These are phyloP conservation scores for Talaromyces funiculosus DNA, from an alignment of 2,329 filamentous ascomycete genomes.

Conservation along the genomic window DNA sequence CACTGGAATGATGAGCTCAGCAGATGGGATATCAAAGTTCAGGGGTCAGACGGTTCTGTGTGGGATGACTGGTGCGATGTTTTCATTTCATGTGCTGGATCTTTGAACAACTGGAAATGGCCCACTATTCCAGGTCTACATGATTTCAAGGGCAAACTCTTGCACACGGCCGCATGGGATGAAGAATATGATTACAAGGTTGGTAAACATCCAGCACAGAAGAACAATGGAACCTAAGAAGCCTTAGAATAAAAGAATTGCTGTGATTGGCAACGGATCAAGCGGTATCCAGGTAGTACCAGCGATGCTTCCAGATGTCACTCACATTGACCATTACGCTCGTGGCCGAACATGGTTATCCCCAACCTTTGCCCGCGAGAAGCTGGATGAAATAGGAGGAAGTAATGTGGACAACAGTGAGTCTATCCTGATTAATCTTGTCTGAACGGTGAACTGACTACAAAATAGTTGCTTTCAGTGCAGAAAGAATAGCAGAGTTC, in stretches of 20 bases:
- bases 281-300: slow-evolving; percentile 31
- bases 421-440: not conserved
- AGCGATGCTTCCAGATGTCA: slow-evolving; percentile 21
- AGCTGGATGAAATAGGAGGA: slow-evolving; percentile 24
- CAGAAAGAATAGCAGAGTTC: slow-evolving; percentile 29
- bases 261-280: slow-evolving; percentile 25
- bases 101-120: slow-evolving; percentile 35
- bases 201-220: not conserved
- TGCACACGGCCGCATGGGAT: slow-evolving; percentile 39
- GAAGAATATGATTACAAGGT: slow-evolving; percentile 20
- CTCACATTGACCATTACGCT: slow-evolving; percentile 15
- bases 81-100: slow-evolving; percentile 26
- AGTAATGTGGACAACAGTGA: slow-evolving; percentile 26
- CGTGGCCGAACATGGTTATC: slow-evolving; percentile 13
- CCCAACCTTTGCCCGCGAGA: slow-evolving; percentile 19
- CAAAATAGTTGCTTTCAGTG: slow-evolving; percentile 25
- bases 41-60: slow-evolving; percentile 7
- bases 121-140: slow-evolving; percentile 40
- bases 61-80: slow-evolving; percentile 20
- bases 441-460: not conserved
- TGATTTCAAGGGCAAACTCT: slow-evolving; percentile 36
- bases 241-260: slow-evolving; percentile 22
- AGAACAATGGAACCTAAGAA: not conserved
- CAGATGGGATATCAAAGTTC: slow-evolving; percentile 26
- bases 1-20: slow-evolving; percentile 25